phyloP scores from a whole-genome alignment of 352 stramenopile genomes.

The Phytophthora lateralis region DNA sequence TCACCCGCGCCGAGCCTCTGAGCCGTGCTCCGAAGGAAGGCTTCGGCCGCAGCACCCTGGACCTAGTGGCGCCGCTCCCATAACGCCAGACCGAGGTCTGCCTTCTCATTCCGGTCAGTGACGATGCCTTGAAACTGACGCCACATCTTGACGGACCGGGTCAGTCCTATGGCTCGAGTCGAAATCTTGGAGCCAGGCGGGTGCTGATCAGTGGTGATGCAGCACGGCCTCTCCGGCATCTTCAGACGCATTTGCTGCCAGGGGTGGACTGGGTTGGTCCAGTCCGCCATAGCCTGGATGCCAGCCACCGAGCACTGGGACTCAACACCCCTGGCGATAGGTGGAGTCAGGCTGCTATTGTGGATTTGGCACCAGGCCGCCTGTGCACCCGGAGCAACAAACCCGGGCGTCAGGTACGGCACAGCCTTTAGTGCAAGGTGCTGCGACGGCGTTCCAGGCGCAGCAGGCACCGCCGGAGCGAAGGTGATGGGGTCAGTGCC shows the following conservation, averaged over 20 bases:
- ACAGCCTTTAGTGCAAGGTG: no score
- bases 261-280: not conserved
- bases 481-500: not conserved
- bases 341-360: not conserved
- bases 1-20: not conserved
- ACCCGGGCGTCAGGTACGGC: not conserved
- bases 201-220: not conserved
- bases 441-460: not conserved
- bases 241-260: not conserved
- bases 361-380: not conserved
- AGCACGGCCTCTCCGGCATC: not conserved
- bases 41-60: no score
- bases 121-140: not conserved
- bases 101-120: not conserved
- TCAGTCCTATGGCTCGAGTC: not conserved
- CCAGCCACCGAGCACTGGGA: not conserved
- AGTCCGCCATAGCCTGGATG: not conserved
- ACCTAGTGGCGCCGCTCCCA: constrained; percentile 4
- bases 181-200: not conserved
- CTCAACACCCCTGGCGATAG: not conserved
- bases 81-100: not conserved
- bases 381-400: not conserved
- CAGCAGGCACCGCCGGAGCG: not conserved
- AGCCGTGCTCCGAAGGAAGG: no score
- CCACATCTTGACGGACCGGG: not conserved